These are phyloP conservation scores for Hypoxylon fuscum DNA, from an alignment of 495 filamentous ascomycete species.

Conservation along the genomic window DNA sequence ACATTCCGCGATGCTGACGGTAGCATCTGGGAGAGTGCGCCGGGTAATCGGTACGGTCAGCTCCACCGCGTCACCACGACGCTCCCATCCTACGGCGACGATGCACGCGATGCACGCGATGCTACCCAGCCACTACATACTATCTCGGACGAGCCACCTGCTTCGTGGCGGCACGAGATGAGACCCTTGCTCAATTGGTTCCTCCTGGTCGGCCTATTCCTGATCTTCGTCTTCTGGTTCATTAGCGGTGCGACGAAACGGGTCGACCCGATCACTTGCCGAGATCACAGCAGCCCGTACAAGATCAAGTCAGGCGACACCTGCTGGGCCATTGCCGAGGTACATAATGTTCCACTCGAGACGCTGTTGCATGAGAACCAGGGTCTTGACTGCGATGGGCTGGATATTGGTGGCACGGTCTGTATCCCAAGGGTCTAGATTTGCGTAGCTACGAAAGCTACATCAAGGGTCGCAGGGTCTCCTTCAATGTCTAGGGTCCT, in stretches of 20 bases:
- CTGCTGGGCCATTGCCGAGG: slow-evolving; percentile 47
- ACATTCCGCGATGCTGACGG: slow-evolving; percentile 56
- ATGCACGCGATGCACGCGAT: slow-evolving; percentile 33
- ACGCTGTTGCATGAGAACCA: slow-evolving; percentile 37
- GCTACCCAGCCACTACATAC: slow-evolving; percentile 25
- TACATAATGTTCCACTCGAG: slow-evolving; percentile 36
- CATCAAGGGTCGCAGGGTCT: slow-evolving; percentile 20
- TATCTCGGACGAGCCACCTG: slow-evolving; percentile 7
- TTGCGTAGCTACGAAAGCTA: not conserved
- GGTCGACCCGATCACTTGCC: slow-evolving; percentile 27
- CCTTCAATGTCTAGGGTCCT: slow-evolving; percentile 1
- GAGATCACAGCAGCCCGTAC: slow-evolving; percentile 28
- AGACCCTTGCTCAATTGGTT: slow-evolving; percentile 48
- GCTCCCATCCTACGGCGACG: slow-evolving; percentile 31
- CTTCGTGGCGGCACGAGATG: slow-evolving; percentile 47
- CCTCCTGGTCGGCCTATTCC: slow-evolving; percentile 42
- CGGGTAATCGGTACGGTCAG: slow-evolving; percentile 56
- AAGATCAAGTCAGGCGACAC: slow-evolving; percentile 41
- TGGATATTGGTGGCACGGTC: slow-evolving; percentile 34
- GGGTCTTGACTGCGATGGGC: slow-evolving; percentile 42
- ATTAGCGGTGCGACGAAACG: slow-evolving; percentile 24
- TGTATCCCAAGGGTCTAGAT: slow-evolving; percentile 41
- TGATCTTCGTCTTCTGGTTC: slow-evolving; percentile 44
- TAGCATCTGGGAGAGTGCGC: slow-evolving; percentile 52
- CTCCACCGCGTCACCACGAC: slow-evolving; percentile 45